Evolutionary conservation across 2,329 filamentous ascomycete genomes (phyloP).

Genomic region (Alternaria sp.): DNA sequence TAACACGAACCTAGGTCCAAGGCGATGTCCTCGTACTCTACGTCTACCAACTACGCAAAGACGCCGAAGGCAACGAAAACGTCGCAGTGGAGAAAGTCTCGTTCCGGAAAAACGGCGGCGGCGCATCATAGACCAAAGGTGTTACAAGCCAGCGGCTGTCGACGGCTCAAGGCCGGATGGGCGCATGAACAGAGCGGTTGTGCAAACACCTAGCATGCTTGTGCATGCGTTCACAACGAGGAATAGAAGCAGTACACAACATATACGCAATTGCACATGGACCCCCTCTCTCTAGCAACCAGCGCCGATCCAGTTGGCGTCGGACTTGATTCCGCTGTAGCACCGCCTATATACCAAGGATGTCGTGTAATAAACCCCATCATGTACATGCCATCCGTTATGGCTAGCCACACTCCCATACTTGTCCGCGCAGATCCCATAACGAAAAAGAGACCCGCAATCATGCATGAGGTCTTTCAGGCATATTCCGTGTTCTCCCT

Average conservation of each 20-base stretch:
- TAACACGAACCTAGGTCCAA: slow-evolving; percentile 71
- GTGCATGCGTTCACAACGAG: slow-evolving; percentile 7
- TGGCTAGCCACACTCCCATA: slow-evolving; percentile 30
- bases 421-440: slow-evolving; percentile 1
- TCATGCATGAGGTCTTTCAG: not conserved
- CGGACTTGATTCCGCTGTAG: slow-evolving; percentile 1
- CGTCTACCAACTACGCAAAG: slow-evolving; percentile 72
- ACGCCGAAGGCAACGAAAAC: slow-evolving; percentile 59
- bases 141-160: slow-evolving; percentile 10
- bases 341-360: not conserved
- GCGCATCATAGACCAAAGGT: slow-evolving; percentile 40
- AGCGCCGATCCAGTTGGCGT: not conserved
- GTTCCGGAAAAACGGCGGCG: slow-evolving; percentile 58
- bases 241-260: slow-evolving; percentile 12
- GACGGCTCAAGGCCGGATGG: slow-evolving; percentile 11
- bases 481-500: not conserved
- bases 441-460: not conserved
- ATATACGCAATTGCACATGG: slow-evolving; percentile 1
- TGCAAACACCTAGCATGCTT: not conserved
- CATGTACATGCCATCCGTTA: slow-evolving; percentile 20
- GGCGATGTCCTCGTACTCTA: slow-evolving; percentile 95
- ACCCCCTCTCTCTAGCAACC: not conserved
- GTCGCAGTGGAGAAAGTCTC: slow-evolving; percentile 64
- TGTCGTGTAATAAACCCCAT: slow-evolving; percentile 20
- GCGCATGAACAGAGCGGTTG: not conserved